Percentiles rank a stretch among this genome's conserved stretches.
These are phyloP conservation scores for Aspergillus baeticus DNA, from an alignment of 495 filamentous ascomycete species.

Conservation along the genomic window DNA sequence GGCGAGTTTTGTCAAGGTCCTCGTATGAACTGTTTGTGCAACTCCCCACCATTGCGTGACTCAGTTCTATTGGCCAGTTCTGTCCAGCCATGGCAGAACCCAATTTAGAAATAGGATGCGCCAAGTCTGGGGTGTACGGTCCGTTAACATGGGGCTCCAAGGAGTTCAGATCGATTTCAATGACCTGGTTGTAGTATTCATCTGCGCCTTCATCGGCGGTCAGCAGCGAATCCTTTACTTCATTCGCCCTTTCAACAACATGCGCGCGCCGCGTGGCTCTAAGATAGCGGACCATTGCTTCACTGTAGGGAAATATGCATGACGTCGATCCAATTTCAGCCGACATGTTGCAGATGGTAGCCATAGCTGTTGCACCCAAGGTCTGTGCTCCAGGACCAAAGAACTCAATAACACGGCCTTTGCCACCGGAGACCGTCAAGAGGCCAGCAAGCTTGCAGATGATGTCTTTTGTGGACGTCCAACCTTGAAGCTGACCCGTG, in stretches of 20 bases:
- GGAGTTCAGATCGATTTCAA: constrained; percentile 81
- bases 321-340: constrained; percentile 89
- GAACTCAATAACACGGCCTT: constrained; percentile 86
- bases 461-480: constrained; percentile 87
- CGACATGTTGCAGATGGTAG: constrained; percentile 64
- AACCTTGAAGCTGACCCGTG: constrained; percentile 75
- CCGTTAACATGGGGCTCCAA: constrained; percentile 94
- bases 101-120: constrained; percentile 87
- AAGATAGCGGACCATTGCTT: constrained; percentile 84
- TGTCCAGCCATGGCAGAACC: constrained; percentile 76
- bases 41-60: constrained; percentile 79
- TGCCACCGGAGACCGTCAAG: constrained; percentile 86
- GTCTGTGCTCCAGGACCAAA: constrained; percentile 70
- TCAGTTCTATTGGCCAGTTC: constrained; percentile 87
- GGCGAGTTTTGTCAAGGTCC: constrained; percentile 82
- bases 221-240: constrained; percentile 62
- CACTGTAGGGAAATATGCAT: constrained; percentile 86
- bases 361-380: constrained; percentile 55
- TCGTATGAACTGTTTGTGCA: constrained; percentile 96
- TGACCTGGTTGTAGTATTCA: constrained; percentile 81
- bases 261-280: constrained; percentile 73
- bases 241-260: constrained; percentile 73
- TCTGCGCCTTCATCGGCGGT: constrained; percentile 70
- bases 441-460: constrained; percentile 90
- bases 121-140: constrained; percentile 90